phyloP scores from a whole-genome alignment of 73 alveolate genomes.

The Effrenium voratum region DNA sequence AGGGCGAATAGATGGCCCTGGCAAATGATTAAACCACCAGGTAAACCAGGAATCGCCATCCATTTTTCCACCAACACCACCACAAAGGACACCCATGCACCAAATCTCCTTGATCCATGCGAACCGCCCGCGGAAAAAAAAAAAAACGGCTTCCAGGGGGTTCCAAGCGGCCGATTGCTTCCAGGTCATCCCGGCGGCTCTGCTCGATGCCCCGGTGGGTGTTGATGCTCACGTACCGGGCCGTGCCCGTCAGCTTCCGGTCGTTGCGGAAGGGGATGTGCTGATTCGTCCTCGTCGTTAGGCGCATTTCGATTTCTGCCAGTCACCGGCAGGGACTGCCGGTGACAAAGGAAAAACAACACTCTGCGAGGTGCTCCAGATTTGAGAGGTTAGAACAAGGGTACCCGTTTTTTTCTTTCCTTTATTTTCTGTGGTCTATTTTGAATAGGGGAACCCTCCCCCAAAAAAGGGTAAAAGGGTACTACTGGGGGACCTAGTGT shows the following conservation, averaged over 20 bases:
- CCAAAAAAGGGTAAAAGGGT: no score
- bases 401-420: no score
- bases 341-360: no score
- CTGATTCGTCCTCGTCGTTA: conserved; percentile 93
- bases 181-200: conserved; percentile 96
- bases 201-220: conserved; percentile 96
- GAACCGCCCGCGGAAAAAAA: not conserved
- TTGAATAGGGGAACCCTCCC: no score
- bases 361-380: no score
- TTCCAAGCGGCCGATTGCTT: conserved; percentile 95
- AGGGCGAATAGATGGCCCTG: no score
- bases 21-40: no score
- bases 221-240: conserved; percentile 95
- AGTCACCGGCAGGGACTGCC: no score
- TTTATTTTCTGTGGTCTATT: no score
- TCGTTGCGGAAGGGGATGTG: conserved; percentile 84
- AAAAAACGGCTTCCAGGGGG: not conserved
- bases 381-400: no score
- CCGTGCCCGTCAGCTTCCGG: conserved; percentile 96
- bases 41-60: not conserved
- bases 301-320: no score
- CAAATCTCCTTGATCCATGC: not conserved
- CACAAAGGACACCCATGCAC: not conserved
- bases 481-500: no score
- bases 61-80: not conserved